Conservation (phyloP, 768 basidiomycete genomes). For the Hypsizygus marmoreus region DNA sequence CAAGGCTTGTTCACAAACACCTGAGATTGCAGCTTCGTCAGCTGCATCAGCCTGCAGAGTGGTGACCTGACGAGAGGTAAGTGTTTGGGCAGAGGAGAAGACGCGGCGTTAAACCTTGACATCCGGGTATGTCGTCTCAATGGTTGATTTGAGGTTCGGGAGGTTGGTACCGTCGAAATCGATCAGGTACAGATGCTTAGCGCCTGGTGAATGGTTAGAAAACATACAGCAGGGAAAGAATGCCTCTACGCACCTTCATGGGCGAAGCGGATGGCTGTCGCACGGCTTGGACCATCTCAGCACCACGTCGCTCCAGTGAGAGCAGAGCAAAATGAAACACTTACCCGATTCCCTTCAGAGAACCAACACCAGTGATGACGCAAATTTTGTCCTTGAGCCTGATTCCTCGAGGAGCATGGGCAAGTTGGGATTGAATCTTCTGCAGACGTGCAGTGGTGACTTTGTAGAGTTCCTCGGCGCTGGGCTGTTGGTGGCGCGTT, state of each 20-base stretch:
- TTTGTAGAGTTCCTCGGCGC: conserved; percentile 54
- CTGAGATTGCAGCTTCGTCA: conserved; percentile 67
- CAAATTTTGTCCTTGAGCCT: conserved; percentile 79
- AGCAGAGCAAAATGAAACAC: conserved; percentile 18
- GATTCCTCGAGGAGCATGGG: conserved; percentile 48
- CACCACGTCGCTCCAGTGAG: too few relatives aligned
- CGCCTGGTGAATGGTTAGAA: conserved; percentile 47
- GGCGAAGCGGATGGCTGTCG: conserved; percentile 70
- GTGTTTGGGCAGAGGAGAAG: not conserved
- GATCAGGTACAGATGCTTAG: conserved; percentile 74
- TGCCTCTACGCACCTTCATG: conserved; percentile 60
- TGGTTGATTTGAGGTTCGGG: conserved; percentile 67
- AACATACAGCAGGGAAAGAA: not conserved
- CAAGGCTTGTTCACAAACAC: conserved; percentile 70
- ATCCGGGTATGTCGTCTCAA: conserved; percentile 68
- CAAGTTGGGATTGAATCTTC: conserved; percentile 69
- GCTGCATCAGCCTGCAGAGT: conserved; percentile 81
- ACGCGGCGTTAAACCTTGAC: conserved; percentile 60
- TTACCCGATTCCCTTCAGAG: conserved; percentile 87
- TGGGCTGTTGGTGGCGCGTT: conserved; percentile 26
- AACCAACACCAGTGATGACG: conserved; percentile 87
- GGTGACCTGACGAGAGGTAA: conserved; percentile 62
- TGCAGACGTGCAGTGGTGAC: conserved; percentile 66
- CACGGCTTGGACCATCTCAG: conserved; percentile 59
- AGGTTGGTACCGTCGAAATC: conserved; percentile 70